phyloP scores from a whole-genome alignment of 495 filamentous ascomycete genomes.

The Aspergillus nanangensis region DNA sequence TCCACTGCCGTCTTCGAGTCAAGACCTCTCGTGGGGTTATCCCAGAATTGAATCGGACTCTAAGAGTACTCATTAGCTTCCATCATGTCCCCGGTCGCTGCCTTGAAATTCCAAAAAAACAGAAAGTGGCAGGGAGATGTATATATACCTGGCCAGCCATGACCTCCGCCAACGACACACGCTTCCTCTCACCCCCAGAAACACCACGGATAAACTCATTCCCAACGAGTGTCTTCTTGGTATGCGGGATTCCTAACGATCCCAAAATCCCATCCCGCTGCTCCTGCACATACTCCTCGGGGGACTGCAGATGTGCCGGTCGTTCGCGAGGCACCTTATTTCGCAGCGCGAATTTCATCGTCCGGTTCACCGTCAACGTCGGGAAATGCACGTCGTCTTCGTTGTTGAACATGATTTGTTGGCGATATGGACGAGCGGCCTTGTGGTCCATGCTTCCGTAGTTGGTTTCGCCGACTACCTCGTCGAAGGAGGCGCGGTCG shows the following conservation, averaged over 20 bases:
- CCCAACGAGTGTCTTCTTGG: slow-evolving; percentile 72
- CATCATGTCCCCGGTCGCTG: background rate
- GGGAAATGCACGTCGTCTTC: slow-evolving; percentile 75
- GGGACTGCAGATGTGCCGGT: slow-evolving; percentile 48
- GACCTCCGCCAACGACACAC: slow-evolving; percentile 74
- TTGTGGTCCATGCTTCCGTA: slow-evolving; percentile 36
- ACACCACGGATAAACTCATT: slow-evolving; percentile 81
- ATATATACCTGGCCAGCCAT: slow-evolving; percentile 50
- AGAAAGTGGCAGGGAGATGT: background rate
- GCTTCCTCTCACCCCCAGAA: slow-evolving; percentile 78
- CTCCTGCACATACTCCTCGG: slow-evolving; percentile 52
- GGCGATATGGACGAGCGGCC: slow-evolving; percentile 25
- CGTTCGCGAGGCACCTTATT: slow-evolving; percentile 63
- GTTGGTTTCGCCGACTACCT: slow-evolving; percentile 25
- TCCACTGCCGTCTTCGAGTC: slow-evolving; percentile 80
- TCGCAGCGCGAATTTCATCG: slow-evolving; percentile 72
- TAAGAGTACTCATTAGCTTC: slow-evolving; percentile 13
- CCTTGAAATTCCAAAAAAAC: no score
- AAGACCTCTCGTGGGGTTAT: slow-evolving; percentile 73
- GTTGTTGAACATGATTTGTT: slow-evolving; percentile 43
- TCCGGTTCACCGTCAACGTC: slow-evolving; percentile 74
- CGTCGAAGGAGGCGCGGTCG: slow-evolving; percentile 32
- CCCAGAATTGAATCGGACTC: slow-evolving; percentile 81
- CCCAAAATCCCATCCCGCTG: slow-evolving; percentile 73
- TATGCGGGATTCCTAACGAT: slow-evolving; percentile 73